Base-by-base conservation (phyloP, 805 yeast genomes). In the Yarrowia sp. region DNA sequence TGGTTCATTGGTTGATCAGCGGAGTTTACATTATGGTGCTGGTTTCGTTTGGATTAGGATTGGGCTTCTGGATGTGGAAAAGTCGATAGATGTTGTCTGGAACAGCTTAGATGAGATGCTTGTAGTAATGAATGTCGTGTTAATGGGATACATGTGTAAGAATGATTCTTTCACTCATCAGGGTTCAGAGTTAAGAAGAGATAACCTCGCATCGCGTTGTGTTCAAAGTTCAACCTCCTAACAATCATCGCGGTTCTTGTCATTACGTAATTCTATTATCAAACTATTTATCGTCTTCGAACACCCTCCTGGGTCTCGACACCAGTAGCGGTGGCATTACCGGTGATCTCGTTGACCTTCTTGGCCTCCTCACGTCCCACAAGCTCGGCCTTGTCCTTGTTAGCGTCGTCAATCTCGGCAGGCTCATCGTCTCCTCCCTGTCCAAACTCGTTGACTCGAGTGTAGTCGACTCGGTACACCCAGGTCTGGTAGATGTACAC, bases 401-500 rank as follows among this genome's bases (percentile, higher is more conserved):
- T 41, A 7, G 14, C 61, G 9, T 59, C 52, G 10, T 45, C 65
- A 35, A 45, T 69, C 43, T 70, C 70, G 3, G 70, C 70, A 46
- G 67, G 73, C 9, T 70, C 71, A 9, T 53, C 70, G 36, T 71
- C 74, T 15, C 70, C 76, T 8, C 72, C 73, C 69, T 75, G 79
- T 8, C 82, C 82, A 68, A 74, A 77, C 74, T 81, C 83, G 67
- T 79, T 80, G 50, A 79, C 74, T 71, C 82, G 77, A 1, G 76
- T 50, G 66, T 79, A 75, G 69, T 80, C 84, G n/a, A 79, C 78
- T 69, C 80, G 75, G 73, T 81, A 81, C 11, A 79, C 71, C 79
- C 81, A 79, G 7, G 81, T 76, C 72, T 80, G 83, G 70, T 79
- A 79, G 38, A 82, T 55, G 69, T 79, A 79, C 49, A 81, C 75